These are phyloP conservation scores for Rhododendron simsii DNA, from an alignment of 148 eudicot genomes.

Conservation along the genomic window DNA sequence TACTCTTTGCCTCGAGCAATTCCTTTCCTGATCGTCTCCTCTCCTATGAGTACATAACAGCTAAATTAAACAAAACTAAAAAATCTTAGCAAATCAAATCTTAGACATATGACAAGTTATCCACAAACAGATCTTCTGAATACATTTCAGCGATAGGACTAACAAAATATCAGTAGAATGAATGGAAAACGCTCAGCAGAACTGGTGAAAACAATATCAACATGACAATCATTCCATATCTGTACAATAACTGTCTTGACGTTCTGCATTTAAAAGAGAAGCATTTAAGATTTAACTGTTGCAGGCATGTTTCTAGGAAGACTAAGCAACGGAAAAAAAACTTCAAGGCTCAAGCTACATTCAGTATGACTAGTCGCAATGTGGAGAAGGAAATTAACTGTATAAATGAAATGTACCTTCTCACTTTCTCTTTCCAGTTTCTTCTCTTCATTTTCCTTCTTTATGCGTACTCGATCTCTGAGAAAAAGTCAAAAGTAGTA, in stretches of 20 bases:
- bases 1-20: constrained; percentile 47
- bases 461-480: constrained; percentile 41
- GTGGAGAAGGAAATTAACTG: neutral
- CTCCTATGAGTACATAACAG: constrained; percentile 37
- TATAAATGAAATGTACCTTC: constrained; percentile 42
- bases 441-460: constrained; percentile 48
- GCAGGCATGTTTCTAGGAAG: neutral
- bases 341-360: neutral
- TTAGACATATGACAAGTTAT: neutral
- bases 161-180: neutral
- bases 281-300: too few species aligned
- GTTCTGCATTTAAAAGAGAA: neutral
- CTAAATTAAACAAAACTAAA: neutral
- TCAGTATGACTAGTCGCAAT: neutral
- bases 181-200: neutral
- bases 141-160: neutral
- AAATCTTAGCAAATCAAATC: neutral
- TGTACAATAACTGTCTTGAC: neutral
- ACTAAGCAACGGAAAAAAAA: neutral
- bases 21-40: constrained; percentile 65
- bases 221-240: neutral
- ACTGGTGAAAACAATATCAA: neutral
- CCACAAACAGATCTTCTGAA: neutral
- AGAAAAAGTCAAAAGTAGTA: neutral
- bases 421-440: constrained; percentile 51